These are phyloP conservation scores for Solanum hybrid DNA, from an alignment of 305 asterid species.

Conservation along the genomic window DNA sequence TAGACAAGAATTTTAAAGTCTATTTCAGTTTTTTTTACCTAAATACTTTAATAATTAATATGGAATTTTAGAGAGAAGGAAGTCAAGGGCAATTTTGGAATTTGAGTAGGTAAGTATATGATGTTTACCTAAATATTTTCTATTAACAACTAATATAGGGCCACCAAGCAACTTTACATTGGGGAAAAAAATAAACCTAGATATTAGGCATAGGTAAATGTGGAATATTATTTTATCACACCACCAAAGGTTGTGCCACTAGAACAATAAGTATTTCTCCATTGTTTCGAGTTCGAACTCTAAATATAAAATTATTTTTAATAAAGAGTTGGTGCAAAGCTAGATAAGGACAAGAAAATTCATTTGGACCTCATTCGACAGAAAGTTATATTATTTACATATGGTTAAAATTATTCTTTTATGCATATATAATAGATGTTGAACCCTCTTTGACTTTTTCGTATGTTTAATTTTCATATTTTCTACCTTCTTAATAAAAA, in stretches of 20 bases:
- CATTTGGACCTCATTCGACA: neutral
- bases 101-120: neutral
- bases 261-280: neutral
- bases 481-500: too few relatives aligned
- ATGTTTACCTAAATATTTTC: neutral
- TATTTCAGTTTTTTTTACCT: neutral
- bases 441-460: neutral
- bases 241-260: neutral
- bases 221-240: neutral
- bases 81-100: neutral
- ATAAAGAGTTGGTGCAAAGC: neutral
- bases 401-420: neutral
- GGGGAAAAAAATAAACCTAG: neutral
- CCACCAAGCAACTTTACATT: neutral
- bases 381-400: neutral
- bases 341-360: neutral
- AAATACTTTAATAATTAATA: neutral
- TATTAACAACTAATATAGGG: neutral
- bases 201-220: neutral
- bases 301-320: neutral
- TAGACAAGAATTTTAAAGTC: neutral
- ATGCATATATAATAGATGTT: neutral
- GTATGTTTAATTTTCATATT: too few relatives aligned
- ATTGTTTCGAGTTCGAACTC: neutral
- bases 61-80: neutral